These are phyloP conservation scores for Teratosphaeria destructans DNA, from an alignment of 2,329 filamentous ascomycete genomes.

Conservation along the genomic window DNA sequence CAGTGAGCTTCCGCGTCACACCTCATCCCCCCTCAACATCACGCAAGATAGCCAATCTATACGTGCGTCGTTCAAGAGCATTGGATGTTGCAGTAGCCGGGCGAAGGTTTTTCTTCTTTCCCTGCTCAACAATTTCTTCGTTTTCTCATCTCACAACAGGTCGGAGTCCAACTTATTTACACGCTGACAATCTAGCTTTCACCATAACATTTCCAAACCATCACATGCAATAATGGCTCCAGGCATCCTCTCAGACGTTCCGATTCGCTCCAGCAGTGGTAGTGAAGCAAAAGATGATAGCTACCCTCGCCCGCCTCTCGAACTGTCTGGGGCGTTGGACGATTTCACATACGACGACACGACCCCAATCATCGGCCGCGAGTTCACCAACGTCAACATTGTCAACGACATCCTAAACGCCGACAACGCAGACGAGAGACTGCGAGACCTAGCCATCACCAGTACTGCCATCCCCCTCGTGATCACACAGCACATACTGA, in stretches of 20 bases:
- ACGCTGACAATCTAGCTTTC: not conserved
- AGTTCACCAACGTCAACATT: conserved; percentile 32
- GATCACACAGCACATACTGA: not conserved
- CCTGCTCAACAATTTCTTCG: not conserved
- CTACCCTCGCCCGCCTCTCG: conserved; percentile 1
- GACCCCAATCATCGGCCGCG: conserved; percentile 42
- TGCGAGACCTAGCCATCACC: conserved; percentile 42
- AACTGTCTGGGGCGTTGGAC: conserved; percentile 18
- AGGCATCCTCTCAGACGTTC: not conserved
- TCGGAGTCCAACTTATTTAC: not conserved
- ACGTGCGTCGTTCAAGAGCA: conserved; percentile 26
- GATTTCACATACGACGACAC: conserved; percentile 37
- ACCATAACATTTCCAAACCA: not conserved
- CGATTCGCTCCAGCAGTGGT: not conserved
- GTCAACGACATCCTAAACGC: conserved; percentile 26
- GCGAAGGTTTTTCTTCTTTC: not conserved
- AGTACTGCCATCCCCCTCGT: conserved; percentile 32
- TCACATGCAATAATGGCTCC: not conserved
- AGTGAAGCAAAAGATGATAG: not conserved
- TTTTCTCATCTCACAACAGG: not conserved
- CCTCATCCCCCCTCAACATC: not conserved
- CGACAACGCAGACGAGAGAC: conserved; percentile 27
- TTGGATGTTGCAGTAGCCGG: not conserved
- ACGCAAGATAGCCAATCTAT: not conserved
- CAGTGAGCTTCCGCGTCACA: not conserved